Conservation (phyloP, 2,329 filamentous ascomycete species). For the Aspergillus intermedius region DNA sequence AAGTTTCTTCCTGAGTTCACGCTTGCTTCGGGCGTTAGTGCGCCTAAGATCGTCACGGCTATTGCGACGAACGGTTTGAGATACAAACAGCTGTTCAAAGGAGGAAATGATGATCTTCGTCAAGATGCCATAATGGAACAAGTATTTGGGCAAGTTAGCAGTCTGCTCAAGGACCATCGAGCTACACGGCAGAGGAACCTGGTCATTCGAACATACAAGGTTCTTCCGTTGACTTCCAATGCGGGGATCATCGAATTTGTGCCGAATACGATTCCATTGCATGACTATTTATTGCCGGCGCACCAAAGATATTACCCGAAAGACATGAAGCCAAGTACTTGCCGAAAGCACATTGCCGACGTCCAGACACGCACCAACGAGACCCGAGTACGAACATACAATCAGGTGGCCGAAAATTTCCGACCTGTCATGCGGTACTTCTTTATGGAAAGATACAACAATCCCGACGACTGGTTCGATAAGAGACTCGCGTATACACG, state of each 20-base stretch:
- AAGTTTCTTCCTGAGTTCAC: constrained; percentile 69
- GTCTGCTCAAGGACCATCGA: constrained; percentile 77
- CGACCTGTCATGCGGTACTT: constrained; percentile 94
- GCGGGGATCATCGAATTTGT: constrained; percentile 97
- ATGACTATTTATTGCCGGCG: constrained; percentile 86
- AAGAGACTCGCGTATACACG: constrained; percentile 85
- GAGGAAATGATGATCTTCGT: constrained; percentile 88
- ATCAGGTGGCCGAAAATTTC: constrained; percentile 71
- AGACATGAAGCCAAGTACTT: constrained; percentile 68
- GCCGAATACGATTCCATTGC: constrained; percentile 81
- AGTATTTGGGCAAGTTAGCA: constrained; percentile 93
- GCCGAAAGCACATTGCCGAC: constrained; percentile 70
- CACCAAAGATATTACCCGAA: constrained; percentile 81
- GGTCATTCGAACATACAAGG: constrained; percentile 93
- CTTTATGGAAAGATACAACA: constrained; percentile 88
- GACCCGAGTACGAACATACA: constrained; percentile 66
- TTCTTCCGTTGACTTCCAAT: constrained; percentile 75
- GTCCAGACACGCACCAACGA: constrained; percentile 66
- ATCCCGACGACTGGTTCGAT: constrained; percentile 94
- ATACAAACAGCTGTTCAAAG: constrained; percentile 91
- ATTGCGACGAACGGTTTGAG: constrained; percentile 67
- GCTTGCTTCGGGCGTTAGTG: constrained; percentile 84
- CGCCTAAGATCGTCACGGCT: constrained; percentile 86
- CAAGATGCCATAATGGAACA: constrained; percentile 99
- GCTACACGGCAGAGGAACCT: constrained; percentile 81